These are phyloP conservation scores for Venturia asperata DNA, from an alignment of 2,329 filamentous ascomycete genomes.

Conservation along the genomic window DNA sequence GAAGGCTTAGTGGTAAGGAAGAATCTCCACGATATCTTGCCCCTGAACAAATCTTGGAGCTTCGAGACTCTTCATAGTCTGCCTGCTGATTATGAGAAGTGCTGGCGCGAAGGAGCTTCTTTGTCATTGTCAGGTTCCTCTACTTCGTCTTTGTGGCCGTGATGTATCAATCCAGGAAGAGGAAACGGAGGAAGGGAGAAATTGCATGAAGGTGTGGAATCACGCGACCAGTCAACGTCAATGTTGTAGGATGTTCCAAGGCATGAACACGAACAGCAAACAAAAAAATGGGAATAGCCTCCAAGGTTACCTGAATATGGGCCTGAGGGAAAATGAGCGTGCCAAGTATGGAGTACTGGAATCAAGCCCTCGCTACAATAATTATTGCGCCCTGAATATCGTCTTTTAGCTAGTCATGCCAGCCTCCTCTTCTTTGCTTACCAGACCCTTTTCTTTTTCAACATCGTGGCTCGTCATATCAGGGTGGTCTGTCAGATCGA, in stretches of 20 bases:
- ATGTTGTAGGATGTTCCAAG: not conserved
- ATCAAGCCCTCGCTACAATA: not conserved
- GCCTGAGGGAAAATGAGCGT: not conserved
- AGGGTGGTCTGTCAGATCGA: not conserved
- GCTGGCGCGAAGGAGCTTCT: not conserved
- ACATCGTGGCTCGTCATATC: not conserved
- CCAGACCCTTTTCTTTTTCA: not conserved
- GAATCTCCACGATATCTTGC: too few species aligned
- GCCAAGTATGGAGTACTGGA: not conserved
- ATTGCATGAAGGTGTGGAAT: not conserved
- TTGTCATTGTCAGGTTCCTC: not conserved
- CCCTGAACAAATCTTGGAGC: too few species aligned
- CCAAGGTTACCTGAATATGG: not conserved
- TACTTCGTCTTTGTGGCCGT: not conserved
- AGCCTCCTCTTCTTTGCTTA: constrained; percentile 8
- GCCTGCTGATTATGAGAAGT: not conserved
- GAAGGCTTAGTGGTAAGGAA: too few species aligned
- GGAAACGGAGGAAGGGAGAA: not conserved
- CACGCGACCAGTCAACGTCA: not conserved
- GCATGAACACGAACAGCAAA: not conserved
- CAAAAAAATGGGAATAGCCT: not conserved
- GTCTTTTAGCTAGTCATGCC: not conserved
- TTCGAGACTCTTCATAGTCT: not conserved
- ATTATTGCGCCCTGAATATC: not conserved
- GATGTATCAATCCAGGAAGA: not conserved